A percentile compares a stretch with the other conserved stretches of the same genome.
Evolutionary conservation across 1,284 basidiomycete genomes (phyloP).

Genomic region (Trichosporon asahii): DNA sequence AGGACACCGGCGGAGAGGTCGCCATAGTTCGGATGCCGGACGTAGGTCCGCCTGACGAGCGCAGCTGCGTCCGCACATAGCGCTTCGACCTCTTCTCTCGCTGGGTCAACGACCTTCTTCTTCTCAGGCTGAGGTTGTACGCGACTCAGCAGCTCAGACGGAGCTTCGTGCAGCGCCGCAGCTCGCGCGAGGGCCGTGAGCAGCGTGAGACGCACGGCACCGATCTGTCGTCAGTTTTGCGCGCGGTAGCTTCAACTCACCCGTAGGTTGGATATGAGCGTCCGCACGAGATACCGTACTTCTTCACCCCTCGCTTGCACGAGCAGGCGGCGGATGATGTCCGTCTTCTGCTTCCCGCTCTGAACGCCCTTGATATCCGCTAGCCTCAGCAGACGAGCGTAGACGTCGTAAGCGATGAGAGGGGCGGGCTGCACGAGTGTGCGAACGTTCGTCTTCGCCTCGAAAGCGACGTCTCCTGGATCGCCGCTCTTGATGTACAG

Average conservation of each 20-base stretch:
- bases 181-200: slow-evolving; percentile 78
- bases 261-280: slow-evolving; percentile 73
- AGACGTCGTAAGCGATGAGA: slow-evolving; percentile 64
- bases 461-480: slow-evolving; percentile 75
- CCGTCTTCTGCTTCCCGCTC: slow-evolving; percentile 70
- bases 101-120: slow-evolving; percentile 52
- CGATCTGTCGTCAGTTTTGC: slow-evolving; percentile 58
- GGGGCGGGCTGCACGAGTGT: slow-evolving; percentile 72
- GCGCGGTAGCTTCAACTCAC: slow-evolving; percentile 51
- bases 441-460: slow-evolving; percentile 72
- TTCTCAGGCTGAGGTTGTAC: slow-evolving; percentile 48
- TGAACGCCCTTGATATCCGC: slow-evolving; percentile 67
- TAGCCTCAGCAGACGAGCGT: slow-evolving; percentile 64
- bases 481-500: slow-evolving; percentile 60
- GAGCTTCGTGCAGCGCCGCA: slow-evolving; percentile 60
- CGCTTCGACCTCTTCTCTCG: slow-evolving; percentile 55
- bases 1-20: slow-evolving; percentile 68
- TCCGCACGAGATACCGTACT: slow-evolving; percentile 75
- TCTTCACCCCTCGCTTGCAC: slow-evolving; percentile 84
- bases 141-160: slow-evolving; percentile 47
- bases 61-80: slow-evolving; percentile 61
- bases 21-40: slow-evolving; percentile 83
- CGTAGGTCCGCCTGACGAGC: slow-evolving; percentile 71
- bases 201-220: slow-evolving; percentile 79
- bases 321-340: slow-evolving; percentile 74